Conservation (phyloP, 2,329 filamentous ascomycete species). For the Colletotrichum viniferum region DNA sequence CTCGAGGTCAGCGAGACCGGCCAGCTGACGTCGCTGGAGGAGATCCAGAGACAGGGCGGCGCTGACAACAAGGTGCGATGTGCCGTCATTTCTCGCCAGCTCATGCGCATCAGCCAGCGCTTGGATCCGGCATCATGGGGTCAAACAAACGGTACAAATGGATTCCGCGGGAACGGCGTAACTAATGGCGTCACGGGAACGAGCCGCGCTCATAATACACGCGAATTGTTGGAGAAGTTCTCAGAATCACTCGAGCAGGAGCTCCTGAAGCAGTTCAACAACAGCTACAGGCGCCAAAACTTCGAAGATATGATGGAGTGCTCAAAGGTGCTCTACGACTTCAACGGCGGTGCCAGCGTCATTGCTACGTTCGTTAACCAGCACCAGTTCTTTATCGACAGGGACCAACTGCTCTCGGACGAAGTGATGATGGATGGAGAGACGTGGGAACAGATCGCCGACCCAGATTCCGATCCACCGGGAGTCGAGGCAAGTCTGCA, state of each 20-base stretch:
- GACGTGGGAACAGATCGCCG: conserved; percentile 89
- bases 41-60: conserved; percentile 82
- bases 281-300: conserved; percentile 93
- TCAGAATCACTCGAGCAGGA: conserved; percentile 96
- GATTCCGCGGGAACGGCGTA: conserved; percentile 50
- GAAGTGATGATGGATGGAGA: conserved; percentile 78
- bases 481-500: conserved; percentile 92
- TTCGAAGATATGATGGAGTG: conserved; percentile 99
- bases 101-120: conserved; percentile 92
- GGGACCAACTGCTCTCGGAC: conserved; percentile 88
- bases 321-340: conserved; percentile 90
- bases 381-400: conserved; percentile 98
- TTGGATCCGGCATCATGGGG: conserved; percentile 80
- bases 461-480: conserved; percentile 90
- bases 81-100: conserved; percentile 89
- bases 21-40: conserved; percentile 84
- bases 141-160: conserved; percentile 62
- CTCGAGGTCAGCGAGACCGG: conserved; percentile 91
- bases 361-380: conserved; percentile 98
- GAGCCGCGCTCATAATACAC: conserved; percentile 65
- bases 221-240: conserved; percentile 95
- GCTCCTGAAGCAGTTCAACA: conserved; percentile 93
- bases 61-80: conserved; percentile 94
- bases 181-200: conserved; percentile 51
- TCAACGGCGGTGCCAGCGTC: conserved; percentile 93